Evolutionary conservation across 2,329 filamentous ascomycete genomes (phyloP).

Genomic region (Neofusicoccum kwambonambiense): DNA sequence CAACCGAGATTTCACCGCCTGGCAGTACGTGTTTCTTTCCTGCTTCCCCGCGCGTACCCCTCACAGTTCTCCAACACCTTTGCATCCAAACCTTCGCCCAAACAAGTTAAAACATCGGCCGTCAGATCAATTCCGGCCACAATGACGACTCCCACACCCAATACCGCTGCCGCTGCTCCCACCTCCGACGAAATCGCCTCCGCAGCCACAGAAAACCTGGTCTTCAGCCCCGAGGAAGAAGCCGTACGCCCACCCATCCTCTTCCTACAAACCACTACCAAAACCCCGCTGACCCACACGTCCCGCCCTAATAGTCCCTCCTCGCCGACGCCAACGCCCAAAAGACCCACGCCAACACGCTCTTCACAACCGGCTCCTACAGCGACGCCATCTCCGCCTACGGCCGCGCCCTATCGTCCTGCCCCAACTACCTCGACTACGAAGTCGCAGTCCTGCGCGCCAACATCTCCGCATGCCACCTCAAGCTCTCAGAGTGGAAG

Average conservation of each 20-base stretch:
- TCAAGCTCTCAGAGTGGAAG: conserved; percentile 85
- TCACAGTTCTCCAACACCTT: background rate
- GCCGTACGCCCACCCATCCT: background rate
- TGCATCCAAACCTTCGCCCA: background rate
- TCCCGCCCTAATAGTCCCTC: conserved; percentile 52
- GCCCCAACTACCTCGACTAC: conserved; percentile 82
- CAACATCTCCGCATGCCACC: conserved; percentile 85
- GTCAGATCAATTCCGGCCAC: background rate
- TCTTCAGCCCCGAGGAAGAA: conserved; percentile 18
- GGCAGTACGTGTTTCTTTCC: background rate
- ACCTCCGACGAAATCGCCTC: conserved; percentile 1
- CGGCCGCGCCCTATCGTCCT: conserved; percentile 72
- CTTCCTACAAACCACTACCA: background rate
- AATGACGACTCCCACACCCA: background rate
- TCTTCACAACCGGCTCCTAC: conserved; percentile 73
- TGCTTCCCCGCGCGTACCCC: background rate
- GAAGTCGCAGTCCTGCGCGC: conserved; percentile 83
- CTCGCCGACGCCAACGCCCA: conserved; percentile 68
- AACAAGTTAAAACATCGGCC: no score
- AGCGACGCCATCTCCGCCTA: conserved; percentile 79
- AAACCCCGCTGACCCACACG: background rate
- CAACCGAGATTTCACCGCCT: conserved; percentile 15
- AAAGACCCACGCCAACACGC: conserved; percentile 73
- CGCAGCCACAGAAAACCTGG: background rate
- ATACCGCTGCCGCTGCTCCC: background rate